Evolutionary conservation across 1,284 basidiomycete genomes (phyloP), one percentile per base, ranked within the genome.

Genomic region (Ganoderma sinense): DNA sequence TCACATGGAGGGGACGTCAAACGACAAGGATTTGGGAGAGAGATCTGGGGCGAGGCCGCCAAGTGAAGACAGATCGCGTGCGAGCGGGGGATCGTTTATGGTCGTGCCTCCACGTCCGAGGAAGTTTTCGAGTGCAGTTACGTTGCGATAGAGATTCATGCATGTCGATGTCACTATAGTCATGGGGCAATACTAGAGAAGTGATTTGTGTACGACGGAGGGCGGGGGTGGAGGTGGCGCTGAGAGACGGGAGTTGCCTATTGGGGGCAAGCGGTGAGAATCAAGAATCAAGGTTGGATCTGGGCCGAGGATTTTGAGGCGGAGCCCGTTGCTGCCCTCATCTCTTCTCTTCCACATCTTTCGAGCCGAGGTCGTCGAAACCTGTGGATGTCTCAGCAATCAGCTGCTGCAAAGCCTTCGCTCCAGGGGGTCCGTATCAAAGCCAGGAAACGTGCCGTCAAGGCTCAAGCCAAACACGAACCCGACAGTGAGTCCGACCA

Each of bases 401-500:
- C 90, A 84, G 81, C 89, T 79, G 86, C 88, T 83, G 80, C 88
- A 82, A 94, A 94, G 88, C 93, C 93, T 91, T 91, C 92, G 86
- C 86, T 94, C 80, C 90, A 92, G 87, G 93, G 93, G 83, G 93
- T 95, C 82, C 88, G 91, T 87, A 94, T 95, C 79, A 95, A 91
- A 89, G 92, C 92, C 79, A 89, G 94, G 84, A 95, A 95, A 84
- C 90, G 94, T 77, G 92, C 91, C 77, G 93, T 94, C 76, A 95
- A 95, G 83, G 94, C 94, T 60, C 90, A 93, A 61, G 94, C 94
- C 77, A 95, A 94, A 83, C 93, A 95, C 94, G 94, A 95, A 85
- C 94, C 94, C 71, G 81, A 89, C 70, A 84, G 94, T 91, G 75
- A 66, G 82, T 33, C 58, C 43, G 71, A 71, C 62, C 64, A 63